These are phyloP conservation scores for Vigna reflexopilosa DNA, from an alignment of 306 rosid genomes.

Conservation along the genomic window DNA sequence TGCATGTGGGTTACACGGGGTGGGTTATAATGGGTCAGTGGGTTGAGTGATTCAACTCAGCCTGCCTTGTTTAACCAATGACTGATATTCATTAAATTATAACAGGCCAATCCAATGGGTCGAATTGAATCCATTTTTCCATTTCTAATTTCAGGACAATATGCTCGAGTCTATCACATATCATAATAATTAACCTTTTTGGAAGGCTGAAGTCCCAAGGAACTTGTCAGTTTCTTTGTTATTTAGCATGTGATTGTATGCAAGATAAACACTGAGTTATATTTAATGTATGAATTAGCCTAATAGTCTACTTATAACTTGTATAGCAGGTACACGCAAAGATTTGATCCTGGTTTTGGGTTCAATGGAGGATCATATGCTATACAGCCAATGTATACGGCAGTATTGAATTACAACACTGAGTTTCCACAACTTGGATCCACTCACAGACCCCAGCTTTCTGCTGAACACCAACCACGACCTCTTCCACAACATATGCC, in stretches of 20 bases:
- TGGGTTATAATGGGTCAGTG: neutral
- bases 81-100: neutral
- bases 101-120: neutral
- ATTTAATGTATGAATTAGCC: conserved; percentile 12
- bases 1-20: neutral
- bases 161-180: neutral
- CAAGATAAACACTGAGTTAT: neutral
- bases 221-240: neutral
- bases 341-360: conserved; percentile 98
- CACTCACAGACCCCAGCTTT: conserved; percentile 77
- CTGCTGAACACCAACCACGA: conserved; percentile 78
- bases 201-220: neutral
- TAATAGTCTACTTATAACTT: conserved; percentile 30
- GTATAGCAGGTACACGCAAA: conserved; percentile 84
- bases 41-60: neutral
- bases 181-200: neutral
- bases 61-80: neutral
- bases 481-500: conserved; percentile 80
- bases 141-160: neutral
- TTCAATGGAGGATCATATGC: conserved; percentile 89
- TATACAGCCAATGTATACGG: conserved; percentile 87
- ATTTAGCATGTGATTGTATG: neutral
- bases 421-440: conserved; percentile 98
- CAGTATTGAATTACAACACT: conserved; percentile 87
- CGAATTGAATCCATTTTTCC: neutral